Evolutionary conservation across 306 rosid species (phyloP).

Genomic region (Vachellia pachyceras): DNA sequence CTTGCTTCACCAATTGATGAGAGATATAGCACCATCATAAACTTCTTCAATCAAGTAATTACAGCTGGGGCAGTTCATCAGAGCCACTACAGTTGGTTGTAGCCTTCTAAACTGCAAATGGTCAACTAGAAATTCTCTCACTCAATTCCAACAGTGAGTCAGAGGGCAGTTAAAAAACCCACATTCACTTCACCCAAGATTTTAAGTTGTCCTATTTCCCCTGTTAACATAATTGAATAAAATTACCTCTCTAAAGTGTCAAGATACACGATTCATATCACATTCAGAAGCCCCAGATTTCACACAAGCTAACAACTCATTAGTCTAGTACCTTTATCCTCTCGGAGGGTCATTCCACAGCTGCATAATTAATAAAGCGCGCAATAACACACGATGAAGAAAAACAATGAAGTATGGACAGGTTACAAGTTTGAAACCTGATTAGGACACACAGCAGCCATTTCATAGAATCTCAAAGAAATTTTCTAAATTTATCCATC

Average conservation of each 20-base stretch:
- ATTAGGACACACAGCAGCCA: background rate
- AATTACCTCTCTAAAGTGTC: background rate
- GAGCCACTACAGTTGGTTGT: no score
- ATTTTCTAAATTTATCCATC: background rate
- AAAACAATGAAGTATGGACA: background rate
- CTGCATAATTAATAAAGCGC: background rate
- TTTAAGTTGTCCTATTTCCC: background rate
- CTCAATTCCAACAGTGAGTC: background rate
- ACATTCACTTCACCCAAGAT: background rate
- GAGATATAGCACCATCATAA: background rate
- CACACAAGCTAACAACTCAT: background rate
- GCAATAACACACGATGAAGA: background rate
- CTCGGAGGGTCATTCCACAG: background rate
- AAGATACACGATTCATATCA: background rate
- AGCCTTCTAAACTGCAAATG: background rate
- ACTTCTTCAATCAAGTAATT: background rate
- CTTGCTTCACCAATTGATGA: conserved; percentile 2
- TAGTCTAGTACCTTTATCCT: background rate
- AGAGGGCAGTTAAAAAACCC: background rate
- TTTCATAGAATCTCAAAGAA: background rate
- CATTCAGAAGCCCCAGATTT: background rate
- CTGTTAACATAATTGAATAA: background rate
- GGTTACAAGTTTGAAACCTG: background rate
- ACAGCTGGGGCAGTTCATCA: background rate
- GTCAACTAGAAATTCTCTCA: background rate